phyloP scores from a whole-genome alignment of 441 rosid species.

The Croton laevigatus region DNA sequence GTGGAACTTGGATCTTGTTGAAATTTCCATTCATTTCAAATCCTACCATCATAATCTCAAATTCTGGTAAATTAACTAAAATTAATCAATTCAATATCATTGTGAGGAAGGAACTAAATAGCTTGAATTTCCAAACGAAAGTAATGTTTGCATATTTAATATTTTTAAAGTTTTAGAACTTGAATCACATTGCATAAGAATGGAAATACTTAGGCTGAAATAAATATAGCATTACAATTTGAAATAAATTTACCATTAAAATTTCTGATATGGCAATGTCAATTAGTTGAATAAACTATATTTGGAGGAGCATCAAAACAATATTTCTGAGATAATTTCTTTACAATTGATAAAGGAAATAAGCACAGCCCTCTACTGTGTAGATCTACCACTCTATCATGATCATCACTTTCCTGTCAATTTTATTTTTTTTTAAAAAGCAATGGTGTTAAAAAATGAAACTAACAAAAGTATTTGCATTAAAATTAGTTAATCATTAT shows the following conservation, averaged over 20 bases:
- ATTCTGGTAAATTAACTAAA: too few relatives aligned
- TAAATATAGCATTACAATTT: too few relatives aligned
- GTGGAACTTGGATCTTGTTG: conserved; percentile 2
- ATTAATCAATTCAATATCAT: too few relatives aligned
- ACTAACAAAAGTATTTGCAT: neutral
- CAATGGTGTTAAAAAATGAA: neutral
- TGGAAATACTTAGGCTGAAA: too few relatives aligned
- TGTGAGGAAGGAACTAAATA: too few relatives aligned
- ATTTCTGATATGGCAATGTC: neutral
- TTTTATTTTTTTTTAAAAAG: neutral
- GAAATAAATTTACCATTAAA: too few relatives aligned
- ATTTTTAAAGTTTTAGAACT: too few relatives aligned
- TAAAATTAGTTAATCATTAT: neutral
- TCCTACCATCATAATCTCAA: too few relatives aligned
- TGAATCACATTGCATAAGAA: too few relatives aligned
- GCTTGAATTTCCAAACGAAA: too few relatives aligned
- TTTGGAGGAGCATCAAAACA: neutral
- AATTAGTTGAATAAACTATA: conserved; percentile 1
- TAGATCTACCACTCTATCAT: conserved; percentile 30
- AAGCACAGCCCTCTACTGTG: conserved; percentile 58
- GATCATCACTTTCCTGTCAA: conserved; percentile 32
- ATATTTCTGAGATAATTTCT: conserved; percentile 25
- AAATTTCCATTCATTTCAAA: too few relatives aligned
- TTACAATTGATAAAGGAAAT: conserved; percentile 42
- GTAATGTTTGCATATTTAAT: too few relatives aligned